phyloP scores from a whole-genome alignment of 179 eudicot genomes.

The Beta macrorhiza region DNA sequence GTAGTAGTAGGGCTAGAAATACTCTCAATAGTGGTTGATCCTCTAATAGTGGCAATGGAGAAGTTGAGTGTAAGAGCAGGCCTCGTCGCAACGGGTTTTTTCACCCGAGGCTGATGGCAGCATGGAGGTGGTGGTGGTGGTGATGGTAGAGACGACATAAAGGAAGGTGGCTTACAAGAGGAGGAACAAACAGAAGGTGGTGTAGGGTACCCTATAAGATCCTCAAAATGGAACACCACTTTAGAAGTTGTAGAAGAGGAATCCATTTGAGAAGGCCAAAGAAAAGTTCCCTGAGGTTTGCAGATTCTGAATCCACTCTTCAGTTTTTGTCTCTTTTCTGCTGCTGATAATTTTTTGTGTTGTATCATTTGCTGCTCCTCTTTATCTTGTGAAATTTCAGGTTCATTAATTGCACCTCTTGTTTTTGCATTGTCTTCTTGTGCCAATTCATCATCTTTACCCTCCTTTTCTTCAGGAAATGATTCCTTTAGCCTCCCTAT shows the following conservation, averaged over 20 bases:
- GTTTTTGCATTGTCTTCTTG: constrained; percentile 26
- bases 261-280: constrained; percentile 69
- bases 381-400: constrained; percentile 7
- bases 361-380: neutral
- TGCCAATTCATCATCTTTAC: constrained; percentile 18
- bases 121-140: constrained; percentile 33
- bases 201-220: constrained; percentile 52
- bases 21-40: constrained; percentile 32
- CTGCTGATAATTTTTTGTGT: neutral
- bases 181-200: constrained; percentile 64
- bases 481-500: constrained; percentile 27
- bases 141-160: constrained; percentile 19
- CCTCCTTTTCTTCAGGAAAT: constrained; percentile 13
- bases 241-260: constrained; percentile 24
- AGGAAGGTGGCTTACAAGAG: constrained; percentile 13
- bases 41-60: constrained; percentile 38
- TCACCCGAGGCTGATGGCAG: constrained; percentile 29
- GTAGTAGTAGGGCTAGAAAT: constrained; percentile 37
- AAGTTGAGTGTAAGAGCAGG: constrained; percentile 47
- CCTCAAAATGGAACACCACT: constrained; percentile 45
- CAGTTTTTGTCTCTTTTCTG: constrained; percentile 56
- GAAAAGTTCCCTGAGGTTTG: constrained; percentile 80
- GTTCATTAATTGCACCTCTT: constrained; percentile 24
- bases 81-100: constrained; percentile 56
- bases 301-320: constrained; percentile 91